Conservation (phyloP, 1,284 basidiomycete genomes). For the Trichosporon ovoides region DNA sequence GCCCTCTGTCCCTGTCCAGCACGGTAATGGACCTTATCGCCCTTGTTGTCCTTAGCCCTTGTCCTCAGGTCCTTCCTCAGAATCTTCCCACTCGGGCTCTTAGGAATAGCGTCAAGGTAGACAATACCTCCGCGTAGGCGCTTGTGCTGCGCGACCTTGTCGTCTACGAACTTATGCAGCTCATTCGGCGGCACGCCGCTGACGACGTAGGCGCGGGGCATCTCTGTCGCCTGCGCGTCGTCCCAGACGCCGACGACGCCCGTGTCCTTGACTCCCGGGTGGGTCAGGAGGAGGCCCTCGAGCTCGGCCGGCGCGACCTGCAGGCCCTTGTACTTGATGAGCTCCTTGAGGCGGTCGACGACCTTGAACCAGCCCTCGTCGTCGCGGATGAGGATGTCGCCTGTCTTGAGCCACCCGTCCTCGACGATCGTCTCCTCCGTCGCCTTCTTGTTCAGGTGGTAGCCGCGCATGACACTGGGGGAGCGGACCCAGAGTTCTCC, state of each 20-base stretch:
- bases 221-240: conserved; percentile 57
- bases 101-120: conserved; percentile 52
- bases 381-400: conserved; percentile 64
- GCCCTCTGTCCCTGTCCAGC: background rate
- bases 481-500: conserved; percentile 80
- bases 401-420: conserved; percentile 76
- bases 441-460: conserved; percentile 60
- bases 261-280: conserved; percentile 64
- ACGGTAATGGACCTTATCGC: background rate
- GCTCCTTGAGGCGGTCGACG: conserved; percentile 59
- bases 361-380: conserved; percentile 55
- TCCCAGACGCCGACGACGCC: conserved; percentile 66
- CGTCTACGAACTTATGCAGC: conserved; percentile 44
- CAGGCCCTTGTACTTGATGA: conserved; percentile 66
- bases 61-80: conserved; percentile 30
- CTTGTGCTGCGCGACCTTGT: conserved; percentile 53
- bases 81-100: conserved; percentile 47
- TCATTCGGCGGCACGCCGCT: background rate
- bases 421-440: conserved; percentile 57
- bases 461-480: conserved; percentile 71
- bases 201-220: conserved; percentile 31
- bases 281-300: conserved; percentile 64
- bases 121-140: conserved; percentile 51
- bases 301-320: conserved; percentile 78
- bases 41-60: conserved; percentile 4